phyloP scores from a whole-genome alignment of 2,329 filamentous ascomycete species.

The Daldinia eschscholtzii region DNA sequence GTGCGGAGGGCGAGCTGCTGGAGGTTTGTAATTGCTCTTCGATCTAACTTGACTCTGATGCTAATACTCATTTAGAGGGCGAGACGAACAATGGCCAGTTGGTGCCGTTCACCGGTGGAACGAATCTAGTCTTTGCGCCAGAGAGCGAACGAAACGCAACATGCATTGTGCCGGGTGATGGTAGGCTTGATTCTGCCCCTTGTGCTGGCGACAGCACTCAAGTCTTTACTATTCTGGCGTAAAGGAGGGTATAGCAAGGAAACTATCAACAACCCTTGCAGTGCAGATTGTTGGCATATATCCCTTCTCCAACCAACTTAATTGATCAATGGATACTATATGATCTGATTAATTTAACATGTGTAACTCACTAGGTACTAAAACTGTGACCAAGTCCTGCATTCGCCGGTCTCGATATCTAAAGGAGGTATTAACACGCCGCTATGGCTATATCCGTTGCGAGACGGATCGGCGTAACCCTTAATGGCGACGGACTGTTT shows the following conservation, averaged over 20 bases:
- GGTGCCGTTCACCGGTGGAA: slow-evolving; percentile 60
- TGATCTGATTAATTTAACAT: slow-evolving; percentile 2
- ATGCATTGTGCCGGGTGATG: slow-evolving; percentile 59
- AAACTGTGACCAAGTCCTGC: background rate
- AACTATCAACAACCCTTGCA: background rate
- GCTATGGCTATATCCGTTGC: background rate
- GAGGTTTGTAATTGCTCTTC: slow-evolving; percentile 52
- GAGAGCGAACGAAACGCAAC: slow-evolving; percentile 58
- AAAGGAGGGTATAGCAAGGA: slow-evolving; percentile 3
- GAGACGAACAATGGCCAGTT: slow-evolving; percentile 63
- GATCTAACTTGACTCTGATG: background rate
- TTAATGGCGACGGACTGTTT: slow-evolving; percentile 21
- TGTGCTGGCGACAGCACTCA: slow-evolving; percentile 50
- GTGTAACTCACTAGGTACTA: background rate
- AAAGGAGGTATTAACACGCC: background rate
- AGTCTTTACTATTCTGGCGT: slow-evolving; percentile 49
- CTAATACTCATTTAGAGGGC: slow-evolving; percentile 53
- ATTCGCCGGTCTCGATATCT: background rate
- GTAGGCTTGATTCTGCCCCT: slow-evolving; percentile 51
- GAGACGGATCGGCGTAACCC: background rate
- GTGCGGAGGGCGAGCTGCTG: slow-evolving; percentile 65
- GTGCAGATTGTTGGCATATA: background rate
- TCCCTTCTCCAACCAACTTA: background rate
- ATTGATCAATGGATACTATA: background rate
- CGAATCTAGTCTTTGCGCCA: slow-evolving; percentile 60